Conservation (phyloP, 2,329 filamentous ascomycete genomes). For the Penicillium sp. region DNA sequence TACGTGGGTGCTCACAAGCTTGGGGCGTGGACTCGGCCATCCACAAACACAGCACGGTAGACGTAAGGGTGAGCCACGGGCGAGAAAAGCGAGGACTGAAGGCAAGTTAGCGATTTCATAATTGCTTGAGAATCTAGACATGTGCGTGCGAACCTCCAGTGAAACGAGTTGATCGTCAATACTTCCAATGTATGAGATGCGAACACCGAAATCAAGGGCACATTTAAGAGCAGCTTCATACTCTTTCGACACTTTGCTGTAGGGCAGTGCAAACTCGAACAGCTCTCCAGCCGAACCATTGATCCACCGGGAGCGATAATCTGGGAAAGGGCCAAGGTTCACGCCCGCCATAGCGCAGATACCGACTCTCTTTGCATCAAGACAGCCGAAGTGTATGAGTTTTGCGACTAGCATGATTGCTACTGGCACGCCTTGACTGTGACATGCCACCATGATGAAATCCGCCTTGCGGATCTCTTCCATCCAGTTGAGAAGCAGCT, state of each 20-base stretch:
- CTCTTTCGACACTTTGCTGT: constrained; percentile 76
- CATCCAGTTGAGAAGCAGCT: constrained; percentile 89
- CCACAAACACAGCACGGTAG: constrained; percentile 92
- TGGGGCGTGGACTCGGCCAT: constrained; percentile 85
- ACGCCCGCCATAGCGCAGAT: constrained; percentile 90
- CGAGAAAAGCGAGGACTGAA: constrained; percentile 77
- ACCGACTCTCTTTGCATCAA: constrained; percentile 73
- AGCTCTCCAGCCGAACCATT: constrained; percentile 90
- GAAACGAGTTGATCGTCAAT: constrained; percentile 97
- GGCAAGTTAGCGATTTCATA: not conserved
- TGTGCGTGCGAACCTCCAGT: constrained; percentile 64
- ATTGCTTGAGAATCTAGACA: not conserved
- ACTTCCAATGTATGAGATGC: constrained; percentile 85
- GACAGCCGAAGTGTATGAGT: constrained; percentile 83
- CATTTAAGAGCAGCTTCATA: constrained; percentile 74
- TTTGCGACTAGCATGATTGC: constrained; percentile 90
- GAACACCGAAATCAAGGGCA: constrained; percentile 73
- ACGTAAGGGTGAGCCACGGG: constrained; percentile 88
- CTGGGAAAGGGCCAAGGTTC: constrained; percentile 86
- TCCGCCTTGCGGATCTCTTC: constrained; percentile 85
- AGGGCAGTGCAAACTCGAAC: constrained; percentile 84
- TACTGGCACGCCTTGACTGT: constrained; percentile 94
- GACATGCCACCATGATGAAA: constrained; percentile 86
- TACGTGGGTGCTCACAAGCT: constrained; percentile 64
- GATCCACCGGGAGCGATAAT: constrained; percentile 85